phyloP scores from a whole-genome alignment of 176 grass and related monocot genomes.

The Pontederia crassipes region DNA sequence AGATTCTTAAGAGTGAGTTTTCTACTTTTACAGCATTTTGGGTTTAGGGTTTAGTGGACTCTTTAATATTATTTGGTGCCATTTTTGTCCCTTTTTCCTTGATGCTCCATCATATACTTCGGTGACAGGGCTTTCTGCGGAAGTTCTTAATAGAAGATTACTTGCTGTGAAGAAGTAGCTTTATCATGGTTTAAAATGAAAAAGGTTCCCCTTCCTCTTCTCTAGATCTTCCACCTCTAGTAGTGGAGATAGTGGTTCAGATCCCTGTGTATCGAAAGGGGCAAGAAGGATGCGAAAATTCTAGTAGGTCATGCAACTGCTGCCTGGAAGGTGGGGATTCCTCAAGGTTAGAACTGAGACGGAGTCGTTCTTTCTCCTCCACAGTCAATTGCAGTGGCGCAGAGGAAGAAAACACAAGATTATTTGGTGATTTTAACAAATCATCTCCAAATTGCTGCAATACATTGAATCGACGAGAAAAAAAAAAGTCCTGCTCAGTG shows the following conservation, averaged over 20 bases:
- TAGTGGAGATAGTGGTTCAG: constrained; percentile 21
- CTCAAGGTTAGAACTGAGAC: constrained; percentile 31
- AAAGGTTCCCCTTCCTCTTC: constrained; percentile 38
- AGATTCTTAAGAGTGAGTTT: too few relatives aligned
- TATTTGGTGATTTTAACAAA: neutral
- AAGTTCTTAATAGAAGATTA: too few relatives aligned
- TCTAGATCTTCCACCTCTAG: constrained; percentile 41
- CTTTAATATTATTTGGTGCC: too few relatives aligned
- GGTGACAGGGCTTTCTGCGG: too few relatives aligned
- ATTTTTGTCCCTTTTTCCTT: too few relatives aligned
- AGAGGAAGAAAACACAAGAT: constrained; percentile 23
- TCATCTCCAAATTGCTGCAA: neutral
- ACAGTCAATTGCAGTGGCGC: constrained; percentile 10
- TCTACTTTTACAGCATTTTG: too few relatives aligned
- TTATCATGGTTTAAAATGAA: constrained; percentile 31
- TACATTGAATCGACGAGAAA: constrained; percentile 2
- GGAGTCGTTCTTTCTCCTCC: constrained; percentile 49
- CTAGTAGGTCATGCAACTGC: constrained; percentile 24
- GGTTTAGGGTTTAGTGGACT: too few relatives aligned
- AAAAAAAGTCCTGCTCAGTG: constrained; percentile 23
- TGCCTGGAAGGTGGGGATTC: constrained; percentile 22
- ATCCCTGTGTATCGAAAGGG: constrained; percentile 11
- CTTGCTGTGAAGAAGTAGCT: neutral
- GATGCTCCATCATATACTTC: too few relatives aligned
- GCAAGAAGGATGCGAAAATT: constrained; percentile 25